Base-by-base conservation (phyloP, 352 stramenopile species). In the Pythium apleroticum region DNA sequence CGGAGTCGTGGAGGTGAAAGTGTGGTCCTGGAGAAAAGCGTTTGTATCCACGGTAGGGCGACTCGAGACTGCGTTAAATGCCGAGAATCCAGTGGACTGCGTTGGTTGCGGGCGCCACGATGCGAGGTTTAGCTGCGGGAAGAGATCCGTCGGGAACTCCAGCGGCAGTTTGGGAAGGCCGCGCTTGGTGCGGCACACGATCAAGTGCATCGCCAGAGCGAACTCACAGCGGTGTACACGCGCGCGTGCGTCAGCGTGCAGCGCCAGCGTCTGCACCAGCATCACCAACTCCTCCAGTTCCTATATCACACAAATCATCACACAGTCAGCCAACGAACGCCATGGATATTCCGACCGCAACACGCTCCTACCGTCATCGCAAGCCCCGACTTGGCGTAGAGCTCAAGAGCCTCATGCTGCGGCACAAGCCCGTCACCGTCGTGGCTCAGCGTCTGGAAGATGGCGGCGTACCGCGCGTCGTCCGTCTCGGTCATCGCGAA, bases 181-280 rank as follows among this genome's bases (percentile, higher is more conserved):
- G 33, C 73, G 70, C 41, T 76, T 76, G 7, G 73, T 78, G n/a
- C 65, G 66, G 45, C 73, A 80, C 45, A 77, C 69, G 17, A 80
- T 77, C 20, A 80, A 63, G n/a, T 80, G 73, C 73, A 80, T 80
- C 15, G 61, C 60, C 20, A 77, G 61, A 7, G 63, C 60, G 43
- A 80, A 80, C 49, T 74, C 68, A 33, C 27, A n/a, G 12, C 61
- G 53, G 19, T 66, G 52, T 28, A 67, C 54, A 25, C 43, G 41
- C 22, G 22, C 19, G 39, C 27, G 25, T 6, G 41, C 41, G 55
- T 61, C 49, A 12, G n/a, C 19, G 9, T 68, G 52, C 14, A 73
- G 54, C 35, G 61, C 55, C n/a, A 73, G 57, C 59, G 61, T 56
- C 59, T 76, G 66, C 55, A 76, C 65, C 22, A 70, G 30, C 35